Percentiles rank a stretch among this genome's conserved stretches.
Evolutionary conservation across 805 yeast genomes (phyloP).

Genomic region (Candida yuanshanica): DNA sequence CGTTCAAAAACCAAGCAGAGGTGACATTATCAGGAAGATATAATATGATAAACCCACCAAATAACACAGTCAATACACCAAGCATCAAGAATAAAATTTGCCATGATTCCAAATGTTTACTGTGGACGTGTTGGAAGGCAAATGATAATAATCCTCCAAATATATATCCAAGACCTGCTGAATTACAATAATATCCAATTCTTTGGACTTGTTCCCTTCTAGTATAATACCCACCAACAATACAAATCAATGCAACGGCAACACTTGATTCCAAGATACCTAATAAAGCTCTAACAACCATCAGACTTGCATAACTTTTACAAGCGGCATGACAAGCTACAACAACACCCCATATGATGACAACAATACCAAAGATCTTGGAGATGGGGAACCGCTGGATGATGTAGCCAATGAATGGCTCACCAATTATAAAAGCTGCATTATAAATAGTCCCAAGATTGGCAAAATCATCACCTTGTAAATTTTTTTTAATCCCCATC

Average conservation of each 20-base stretch:
- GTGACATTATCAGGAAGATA: conserved; percentile 44
- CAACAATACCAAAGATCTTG: conserved; percentile 37
- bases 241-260: conserved; percentile 46
- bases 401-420: conserved; percentile 37
- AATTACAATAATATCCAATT: conserved; percentile 47
- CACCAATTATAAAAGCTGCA: conserved; percentile 45
- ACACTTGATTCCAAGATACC: conserved; percentile 48
- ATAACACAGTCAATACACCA: conserved; percentile 44
- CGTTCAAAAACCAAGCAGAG: conserved; percentile 25
- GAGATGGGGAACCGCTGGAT: conserved; percentile 50
- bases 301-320: conserved; percentile 41
- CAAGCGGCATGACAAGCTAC: conserved; percentile 44
- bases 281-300: conserved; percentile 43
- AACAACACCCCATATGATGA: conserved; percentile 46
- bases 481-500: conserved; percentile 51
- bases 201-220: conserved; percentile 43
- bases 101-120: conserved; percentile 40
- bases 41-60: conserved; percentile 38
- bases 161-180: conserved; percentile 42
- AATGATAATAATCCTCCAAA: conserved; percentile 39
- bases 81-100: conserved; percentile 50
- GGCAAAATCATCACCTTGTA: conserved; percentile 41
- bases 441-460: conserved; percentile 46
- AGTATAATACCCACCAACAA: conserved; percentile 56
- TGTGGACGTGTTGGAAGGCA: conserved; percentile 46